Evolutionary conservation across 805 yeast species (phyloP).

Genomic region (Hanseniaspora taiwanica): DNA sequence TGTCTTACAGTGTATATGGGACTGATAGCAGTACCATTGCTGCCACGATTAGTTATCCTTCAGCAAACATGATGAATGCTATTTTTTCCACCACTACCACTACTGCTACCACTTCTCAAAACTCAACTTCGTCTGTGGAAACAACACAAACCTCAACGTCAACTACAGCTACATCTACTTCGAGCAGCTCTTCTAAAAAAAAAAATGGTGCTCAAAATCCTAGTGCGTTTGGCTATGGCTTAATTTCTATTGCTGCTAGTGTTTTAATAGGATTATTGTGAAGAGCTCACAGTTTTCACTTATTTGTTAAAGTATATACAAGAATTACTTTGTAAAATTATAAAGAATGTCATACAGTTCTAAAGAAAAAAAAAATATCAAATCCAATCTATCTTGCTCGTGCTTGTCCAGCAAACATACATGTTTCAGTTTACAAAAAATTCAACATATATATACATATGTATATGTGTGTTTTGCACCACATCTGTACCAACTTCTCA

Average conservation of each 20-base stretch:
- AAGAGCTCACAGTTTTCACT: neutral
- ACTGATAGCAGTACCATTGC: slow-evolving; percentile 22
- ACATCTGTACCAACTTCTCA: too few relatives aligned
- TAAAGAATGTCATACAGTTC: slow-evolving; percentile 1
- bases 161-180: slow-evolving; percentile 8
- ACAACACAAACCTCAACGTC: too few relatives aligned
- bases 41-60: slow-evolving; percentile 27
- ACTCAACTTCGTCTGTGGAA: too few relatives aligned
- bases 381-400: slow-evolving; percentile 23
- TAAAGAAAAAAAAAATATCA: neutral
- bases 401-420: slow-evolving; percentile 14
- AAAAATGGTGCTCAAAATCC: slow-evolving; percentile 14
- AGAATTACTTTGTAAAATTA: slow-evolving; percentile 7
- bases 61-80: slow-evolving; percentile 26
- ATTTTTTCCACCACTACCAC: too few relatives aligned
- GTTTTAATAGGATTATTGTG: neutral
- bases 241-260: neutral
- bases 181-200: slow-evolving; percentile 9
- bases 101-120: too few relatives aligned
- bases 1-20: slow-evolving; percentile 30
- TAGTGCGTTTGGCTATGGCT: slow-evolving; percentile 2
- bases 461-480: neutral
- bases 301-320: too few relatives aligned
- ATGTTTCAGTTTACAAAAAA: neutral
- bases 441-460: neutral